Evolutionary conservation across 352 stramenopile species (phyloP).

Genomic region (Pythium pyrilobum): DNA sequence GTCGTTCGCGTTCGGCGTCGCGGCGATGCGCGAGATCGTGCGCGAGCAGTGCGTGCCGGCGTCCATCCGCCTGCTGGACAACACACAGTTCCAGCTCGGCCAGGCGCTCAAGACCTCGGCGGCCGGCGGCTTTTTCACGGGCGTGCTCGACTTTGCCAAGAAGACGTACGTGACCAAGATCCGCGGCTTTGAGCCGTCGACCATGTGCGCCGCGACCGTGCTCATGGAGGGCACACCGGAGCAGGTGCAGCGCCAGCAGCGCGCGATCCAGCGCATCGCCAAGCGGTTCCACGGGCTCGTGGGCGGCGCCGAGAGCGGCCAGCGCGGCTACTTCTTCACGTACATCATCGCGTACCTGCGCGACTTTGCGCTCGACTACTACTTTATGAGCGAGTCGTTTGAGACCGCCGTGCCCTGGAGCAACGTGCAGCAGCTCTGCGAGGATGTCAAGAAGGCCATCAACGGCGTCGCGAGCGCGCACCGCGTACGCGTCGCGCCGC

Average conservation of each 20-base stretch:
- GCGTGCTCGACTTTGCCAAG: conserved; percentile 70
- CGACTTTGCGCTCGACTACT: conserved; percentile 92
- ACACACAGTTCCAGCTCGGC: conserved; percentile 93
- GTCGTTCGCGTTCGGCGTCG: conserved; percentile 70
- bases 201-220: conserved; percentile 85
- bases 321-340: conserved; percentile 92
- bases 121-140: conserved; percentile 35
- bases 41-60: conserved; percentile 64
- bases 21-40: conserved; percentile 78
- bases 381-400: conserved; percentile 90
- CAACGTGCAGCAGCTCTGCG: conserved; percentile 48
- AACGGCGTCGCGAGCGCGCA: conserved; percentile 45
- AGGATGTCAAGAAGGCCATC: conserved; percentile 53
- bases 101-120: conserved; percentile 83
- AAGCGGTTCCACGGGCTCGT: conserved; percentile 76
- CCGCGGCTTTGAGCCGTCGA: conserved; percentile 60
- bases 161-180: conserved; percentile 84
- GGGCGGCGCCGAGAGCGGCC: conserved; percentile 80
- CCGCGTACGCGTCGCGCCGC: conserved; percentile 37
- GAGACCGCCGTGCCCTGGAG: conserved; percentile 84
- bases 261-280: conserved; percentile 57
- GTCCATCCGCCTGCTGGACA: conserved; percentile 91
- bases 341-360: conserved; percentile 93
- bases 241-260: conserved; percentile 44
- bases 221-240: conserved; percentile 75